These are phyloP conservation scores for Cadophora sp. DNA, from an alignment of 2,329 filamentous ascomycete species.

Conservation along the genomic window DNA sequence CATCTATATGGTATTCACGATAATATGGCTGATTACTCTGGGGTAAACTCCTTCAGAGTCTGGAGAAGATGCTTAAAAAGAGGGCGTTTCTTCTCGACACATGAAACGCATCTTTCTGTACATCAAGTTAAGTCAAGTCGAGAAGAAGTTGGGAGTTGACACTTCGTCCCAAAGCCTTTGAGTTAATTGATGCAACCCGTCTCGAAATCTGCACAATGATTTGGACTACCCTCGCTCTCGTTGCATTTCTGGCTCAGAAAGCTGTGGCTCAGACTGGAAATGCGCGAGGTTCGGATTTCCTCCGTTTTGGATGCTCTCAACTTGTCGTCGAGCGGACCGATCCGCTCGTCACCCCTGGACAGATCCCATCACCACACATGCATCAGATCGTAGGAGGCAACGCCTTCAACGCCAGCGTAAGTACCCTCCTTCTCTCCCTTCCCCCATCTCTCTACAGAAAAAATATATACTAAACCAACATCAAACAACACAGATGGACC, in stretches of 20 bases:
- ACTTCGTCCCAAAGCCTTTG: neutral
- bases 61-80: neutral
- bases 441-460: too few species aligned
- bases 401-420: slow-evolving; percentile 33
- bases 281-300: slow-evolving; percentile 30
- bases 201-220: slow-evolving; percentile 18
- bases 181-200: neutral
- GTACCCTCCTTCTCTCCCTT: neutral
- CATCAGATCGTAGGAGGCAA: slow-evolving; percentile 36
- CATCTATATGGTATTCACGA: neutral
- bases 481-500: slow-evolving; percentile 22
- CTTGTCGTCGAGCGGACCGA: slow-evolving; percentile 59
- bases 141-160: neutral
- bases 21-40: slow-evolving; percentile 6
- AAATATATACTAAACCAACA: too few species aligned
- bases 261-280: slow-evolving; percentile 27
- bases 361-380: slow-evolving; percentile 29
- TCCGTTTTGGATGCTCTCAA: slow-evolving; percentile 32
- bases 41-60: neutral
- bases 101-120: neutral
- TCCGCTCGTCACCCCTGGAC: slow-evolving; percentile 63
- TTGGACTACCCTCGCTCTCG: slow-evolving; percentile 17
- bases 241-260: slow-evolving; percentile 27
- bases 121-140: too few species aligned
- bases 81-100: neutral